Evolutionary conservation across 768 basidiomycete genomes (phyloP).

Genomic region (Pholiota conissans): DNA sequence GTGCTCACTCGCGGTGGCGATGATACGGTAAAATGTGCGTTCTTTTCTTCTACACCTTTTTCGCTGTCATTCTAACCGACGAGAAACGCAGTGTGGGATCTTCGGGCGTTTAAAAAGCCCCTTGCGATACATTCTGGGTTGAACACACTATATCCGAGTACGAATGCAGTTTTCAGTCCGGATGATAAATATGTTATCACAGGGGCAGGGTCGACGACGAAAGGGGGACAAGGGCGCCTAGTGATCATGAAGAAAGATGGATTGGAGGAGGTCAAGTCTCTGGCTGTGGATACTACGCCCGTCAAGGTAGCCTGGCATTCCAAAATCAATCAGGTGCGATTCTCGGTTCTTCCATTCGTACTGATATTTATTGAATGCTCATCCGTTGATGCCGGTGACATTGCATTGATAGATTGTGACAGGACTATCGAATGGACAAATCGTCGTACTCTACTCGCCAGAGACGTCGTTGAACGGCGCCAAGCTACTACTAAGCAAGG

Average conservation of each 20-base stretch:
- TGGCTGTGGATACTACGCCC: constrained; percentile 76
- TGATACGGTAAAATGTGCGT: constrained; percentile 92
- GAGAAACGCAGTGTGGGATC: constrained; percentile 80
- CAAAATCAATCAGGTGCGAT: constrained; percentile 91
- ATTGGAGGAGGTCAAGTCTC: constrained; percentile 64
- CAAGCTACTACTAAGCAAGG: constrained; percentile 84
- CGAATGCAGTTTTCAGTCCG: constrained; percentile 94
- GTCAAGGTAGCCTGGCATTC: constrained; percentile 95
- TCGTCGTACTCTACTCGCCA: constrained; percentile 92
- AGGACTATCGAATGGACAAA: constrained; percentile 83
- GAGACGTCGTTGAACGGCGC: constrained; percentile 88
- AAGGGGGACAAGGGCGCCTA: constrained; percentile 69
- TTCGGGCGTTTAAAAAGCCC: constrained; percentile 89
- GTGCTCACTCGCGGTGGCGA: constrained; percentile 91
- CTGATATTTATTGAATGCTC: constrained; percentile 16
- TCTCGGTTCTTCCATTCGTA: constrained; percentile 14
- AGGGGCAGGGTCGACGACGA: constrained; percentile 68
- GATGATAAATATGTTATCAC: constrained; percentile 90
- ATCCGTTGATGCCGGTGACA: constrained; percentile 19
- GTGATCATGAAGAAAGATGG: constrained; percentile 72
- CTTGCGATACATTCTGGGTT: constrained; percentile 64
- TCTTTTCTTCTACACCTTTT: constrained; percentile 11
- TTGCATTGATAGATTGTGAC: constrained; percentile 67
- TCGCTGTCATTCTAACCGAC: constrained; percentile 6
- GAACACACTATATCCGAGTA: constrained; percentile 83